These are phyloP conservation scores for Piedraia hortae DNA, from an alignment of 2,329 filamentous ascomycete species.

Conservation along the genomic window DNA sequence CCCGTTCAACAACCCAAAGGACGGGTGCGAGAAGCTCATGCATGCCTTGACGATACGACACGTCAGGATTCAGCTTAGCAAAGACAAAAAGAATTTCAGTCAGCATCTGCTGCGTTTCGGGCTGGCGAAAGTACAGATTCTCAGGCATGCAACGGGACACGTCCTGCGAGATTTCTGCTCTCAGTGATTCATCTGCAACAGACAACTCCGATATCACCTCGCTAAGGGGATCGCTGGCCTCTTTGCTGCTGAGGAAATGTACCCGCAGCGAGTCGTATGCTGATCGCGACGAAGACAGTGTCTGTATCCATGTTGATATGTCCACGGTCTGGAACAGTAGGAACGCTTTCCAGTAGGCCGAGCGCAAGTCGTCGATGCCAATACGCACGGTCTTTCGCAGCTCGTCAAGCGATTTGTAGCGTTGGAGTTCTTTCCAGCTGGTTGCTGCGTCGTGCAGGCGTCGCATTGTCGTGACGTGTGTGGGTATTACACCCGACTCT, in stretches of 20 bases:
- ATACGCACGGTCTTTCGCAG: constrained; percentile 10
- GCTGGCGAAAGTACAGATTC: constrained; percentile 65
- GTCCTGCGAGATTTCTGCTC: constrained; percentile 79
- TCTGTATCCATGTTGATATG: constrained; percentile 37
- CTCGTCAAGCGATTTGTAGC: constrained; percentile 7
- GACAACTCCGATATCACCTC: constrained; percentile 33
- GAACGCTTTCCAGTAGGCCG: constrained; percentile 83
- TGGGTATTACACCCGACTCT: too few species aligned
- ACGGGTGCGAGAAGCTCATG: constrained; percentile 84
- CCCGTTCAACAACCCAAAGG: constrained; percentile 55
- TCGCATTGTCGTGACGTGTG: too few species aligned
- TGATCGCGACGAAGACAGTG: constrained; percentile 38
- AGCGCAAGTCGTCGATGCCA: constrained; percentile 34
- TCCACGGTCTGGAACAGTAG: constrained; percentile 45
- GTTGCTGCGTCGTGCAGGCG: constrained; percentile 9
- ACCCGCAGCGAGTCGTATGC: constrained; percentile 46
- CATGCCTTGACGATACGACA: constrained; percentile 95
- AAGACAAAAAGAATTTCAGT: constrained; percentile 81
- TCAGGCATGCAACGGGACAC: constrained; percentile 77
- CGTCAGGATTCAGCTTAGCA: constrained; percentile 66
- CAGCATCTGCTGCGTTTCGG: constrained; percentile 50
- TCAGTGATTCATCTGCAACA: constrained; percentile 41
- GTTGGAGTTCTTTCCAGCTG: constrained; percentile 11
- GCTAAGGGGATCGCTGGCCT: constrained; percentile 56
- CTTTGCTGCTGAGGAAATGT: constrained; percentile 56